phyloP scores from a whole-genome alignment of 1,284 basidiomycete species.

The Phellopilus nigrolimitatus region DNA sequence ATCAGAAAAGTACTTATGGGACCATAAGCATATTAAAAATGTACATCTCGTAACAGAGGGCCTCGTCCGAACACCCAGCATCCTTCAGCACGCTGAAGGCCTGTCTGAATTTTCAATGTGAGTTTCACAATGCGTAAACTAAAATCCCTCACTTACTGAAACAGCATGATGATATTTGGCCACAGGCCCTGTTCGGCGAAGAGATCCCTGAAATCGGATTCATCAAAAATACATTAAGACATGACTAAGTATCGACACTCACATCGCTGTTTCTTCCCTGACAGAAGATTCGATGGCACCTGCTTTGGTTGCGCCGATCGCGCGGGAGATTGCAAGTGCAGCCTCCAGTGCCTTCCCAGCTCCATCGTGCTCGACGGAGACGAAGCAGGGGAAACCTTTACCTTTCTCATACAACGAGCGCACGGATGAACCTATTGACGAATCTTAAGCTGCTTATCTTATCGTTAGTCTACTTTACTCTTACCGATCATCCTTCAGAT shows the following conservation, averaged over 20 bases:
- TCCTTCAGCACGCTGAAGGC: conserved; percentile 59
- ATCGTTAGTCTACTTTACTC: neutral
- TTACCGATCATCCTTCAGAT: conserved; percentile 22
- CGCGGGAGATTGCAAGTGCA: conserved; percentile 51
- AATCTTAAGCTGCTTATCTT: neutral
- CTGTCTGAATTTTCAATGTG: conserved; percentile 35
- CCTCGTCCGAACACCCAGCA: conserved; percentile 63
- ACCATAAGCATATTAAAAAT: conserved; percentile 17
- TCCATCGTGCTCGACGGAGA: conserved; percentile 61
- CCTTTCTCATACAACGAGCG: conserved; percentile 56
- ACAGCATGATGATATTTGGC: conserved; percentile 63
- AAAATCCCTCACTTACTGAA: conserved; percentile 36
- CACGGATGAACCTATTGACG: conserved; percentile 44
- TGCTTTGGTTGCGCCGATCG: conserved; percentile 58
- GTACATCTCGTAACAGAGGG: conserved; percentile 62
- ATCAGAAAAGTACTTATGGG: conserved; percentile 7
- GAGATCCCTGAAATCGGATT: conserved; percentile 35
- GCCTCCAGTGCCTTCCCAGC: conserved; percentile 42
- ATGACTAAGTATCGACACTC: neutral
- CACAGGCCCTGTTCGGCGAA: conserved; percentile 64
- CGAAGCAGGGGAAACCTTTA: conserved; percentile 60
- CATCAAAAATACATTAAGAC: neutral
- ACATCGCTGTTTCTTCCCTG: conserved; percentile 60
- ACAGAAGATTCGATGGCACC: conserved; percentile 63
- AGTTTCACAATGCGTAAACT: neutral